These are phyloP conservation scores for Ustilago nuda DNA, from an alignment of 1,284 basidiomycete genomes.

Conservation along the genomic window DNA sequence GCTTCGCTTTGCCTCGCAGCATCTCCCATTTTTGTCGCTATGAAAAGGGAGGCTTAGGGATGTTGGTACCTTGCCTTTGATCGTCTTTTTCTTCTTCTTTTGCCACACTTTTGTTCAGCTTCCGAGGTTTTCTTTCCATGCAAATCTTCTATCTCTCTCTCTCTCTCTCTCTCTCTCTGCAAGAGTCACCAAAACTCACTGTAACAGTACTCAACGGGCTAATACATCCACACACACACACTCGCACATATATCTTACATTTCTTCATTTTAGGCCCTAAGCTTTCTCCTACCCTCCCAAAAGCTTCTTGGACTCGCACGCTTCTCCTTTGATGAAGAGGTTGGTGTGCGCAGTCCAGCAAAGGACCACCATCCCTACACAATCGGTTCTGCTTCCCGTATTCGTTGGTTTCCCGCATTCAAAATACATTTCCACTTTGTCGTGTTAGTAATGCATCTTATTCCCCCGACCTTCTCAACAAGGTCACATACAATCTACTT, in stretches of 20 bases:
- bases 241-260: conserved; percentile 1
- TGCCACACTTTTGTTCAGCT: conserved; percentile 22
- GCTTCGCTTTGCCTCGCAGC: conserved; percentile 3
- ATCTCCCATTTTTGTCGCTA: neutral
- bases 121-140: conserved; percentile 30
- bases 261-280: conserved; percentile 16
- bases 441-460: conserved; percentile 50
- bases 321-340: neutral
- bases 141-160: conserved; percentile 12
- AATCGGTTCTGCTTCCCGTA: conserved; percentile 5
- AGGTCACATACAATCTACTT: conserved; percentile 39
- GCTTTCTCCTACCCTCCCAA: conserved; percentile 3
- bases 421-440: conserved; percentile 18
- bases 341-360: conserved; percentile 6
- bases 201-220: conserved; percentile 57
- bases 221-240: conserved; percentile 18
- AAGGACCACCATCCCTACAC: conserved; percentile 33
- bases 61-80: conserved; percentile 29
- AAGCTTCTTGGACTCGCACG: conserved; percentile 4
- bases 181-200: conserved; percentile 51
- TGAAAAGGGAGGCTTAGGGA: conserved; percentile 12
- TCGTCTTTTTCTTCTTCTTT: conserved; percentile 9
- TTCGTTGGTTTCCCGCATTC: neutral
- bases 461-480: conserved; percentile 64
- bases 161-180: conserved; percentile 35